These are phyloP conservation scores for Truncatella angustata DNA, from an alignment of 2,329 filamentous ascomycete species.

Conservation along the genomic window DNA sequence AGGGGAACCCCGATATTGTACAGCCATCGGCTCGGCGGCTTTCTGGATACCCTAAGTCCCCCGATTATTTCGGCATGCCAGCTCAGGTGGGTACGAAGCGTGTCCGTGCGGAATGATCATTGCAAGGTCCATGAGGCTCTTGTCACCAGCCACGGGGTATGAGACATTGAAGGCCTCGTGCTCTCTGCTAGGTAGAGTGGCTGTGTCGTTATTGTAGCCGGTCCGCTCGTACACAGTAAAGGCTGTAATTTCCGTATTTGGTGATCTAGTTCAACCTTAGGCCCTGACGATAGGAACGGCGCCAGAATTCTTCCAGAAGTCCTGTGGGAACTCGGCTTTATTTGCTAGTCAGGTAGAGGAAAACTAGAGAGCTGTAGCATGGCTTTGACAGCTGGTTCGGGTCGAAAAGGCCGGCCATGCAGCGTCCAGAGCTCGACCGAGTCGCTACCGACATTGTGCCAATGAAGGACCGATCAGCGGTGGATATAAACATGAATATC, in stretches of 20 bases:
- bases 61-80: background rate
- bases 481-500: background rate
- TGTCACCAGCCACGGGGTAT: background rate
- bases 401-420: background rate
- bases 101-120: background rate
- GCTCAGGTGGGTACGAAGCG: background rate
- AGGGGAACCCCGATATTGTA: background rate
- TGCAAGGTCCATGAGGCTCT: background rate
- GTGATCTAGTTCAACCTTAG: background rate
- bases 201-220: too few relatives aligned
- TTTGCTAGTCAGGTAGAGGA: background rate
- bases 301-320: background rate
- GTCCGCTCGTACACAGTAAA: too few relatives aligned
- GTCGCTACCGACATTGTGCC: slow-evolving; percentile 8
- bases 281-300: background rate
- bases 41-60: slow-evolving; percentile 4
- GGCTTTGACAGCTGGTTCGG: slow-evolving; percentile 2
- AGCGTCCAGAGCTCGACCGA: background rate
- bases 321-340: background rate
- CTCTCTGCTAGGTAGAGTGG: too few relatives aligned
- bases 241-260: slow-evolving; percentile 3
- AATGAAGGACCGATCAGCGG: slow-evolving; percentile 7
- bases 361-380: too few relatives aligned
- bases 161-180: background rate
- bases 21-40: background rate